Base-by-base conservation (phyloP, 371 early-diverging fungal species). In the Lichtheimia ornata region DNA sequence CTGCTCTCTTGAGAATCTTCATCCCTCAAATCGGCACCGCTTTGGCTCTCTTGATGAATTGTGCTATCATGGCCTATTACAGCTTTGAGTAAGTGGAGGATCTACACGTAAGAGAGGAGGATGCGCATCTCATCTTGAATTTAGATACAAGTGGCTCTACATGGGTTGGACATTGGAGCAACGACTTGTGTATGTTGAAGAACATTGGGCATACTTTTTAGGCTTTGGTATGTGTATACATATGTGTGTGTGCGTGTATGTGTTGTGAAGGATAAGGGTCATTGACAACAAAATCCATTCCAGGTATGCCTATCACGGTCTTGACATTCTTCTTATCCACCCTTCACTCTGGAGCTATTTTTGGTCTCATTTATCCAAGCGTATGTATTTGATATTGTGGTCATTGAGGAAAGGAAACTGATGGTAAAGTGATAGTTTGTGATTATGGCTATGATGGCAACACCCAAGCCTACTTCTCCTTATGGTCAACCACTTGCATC, bases 151-250 rank as follows among this genome's bases (percentile, higher is more conserved):
- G 61, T 81, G 84, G 82, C 59, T 76, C 2, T 76, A 79, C 58
- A 57, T 74, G 56, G 74, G 76, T 9, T 80, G 80, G 78, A 76
- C 69, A 14, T 63, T 79, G 58, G 82, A 81, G 56, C 76, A 76
- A n/a, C 68, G 84, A 13, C 58, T 84, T 58, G 59, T 79, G 3
- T 84, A 70, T 59, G 72, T 81, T 59, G 84, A 84, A 49, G 63
- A 68, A 20, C 82, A 78, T 28, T 84, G 84, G 84, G 70, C 84
- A 17, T 84, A 69, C 61, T 84, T 84, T 61, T 61, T 80, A 20
- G 84, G 84, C 18, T 84, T 84, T 56, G 81, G 82, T 76, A 76
- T 66, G 54, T 42, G 25, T 5, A 28, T 3, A 11, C 7, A 50
- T 50, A 9, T 0, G n/a, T 30, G 40, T 25, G 35, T 41, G 35